These are phyloP conservation scores for Sarocladium kiliense DNA, from an alignment of 2,329 filamentous ascomycete genomes.

Conservation along the genomic window DNA sequence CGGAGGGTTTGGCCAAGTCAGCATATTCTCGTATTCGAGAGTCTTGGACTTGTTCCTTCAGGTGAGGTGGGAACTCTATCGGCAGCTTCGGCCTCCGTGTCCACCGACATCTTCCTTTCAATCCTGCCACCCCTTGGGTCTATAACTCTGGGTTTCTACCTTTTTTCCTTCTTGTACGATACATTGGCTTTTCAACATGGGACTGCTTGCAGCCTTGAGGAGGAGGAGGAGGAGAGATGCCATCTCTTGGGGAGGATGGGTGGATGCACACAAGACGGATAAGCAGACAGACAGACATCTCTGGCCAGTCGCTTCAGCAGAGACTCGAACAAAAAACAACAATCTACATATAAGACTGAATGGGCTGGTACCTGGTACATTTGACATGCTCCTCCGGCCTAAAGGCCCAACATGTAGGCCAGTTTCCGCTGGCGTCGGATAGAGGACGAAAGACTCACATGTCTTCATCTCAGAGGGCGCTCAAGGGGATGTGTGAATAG, in stretches of 20 bases:
- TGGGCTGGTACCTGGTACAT: not conserved
- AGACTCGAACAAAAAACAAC: not conserved
- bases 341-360: not conserved
- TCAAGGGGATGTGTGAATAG: too few relatives aligned
- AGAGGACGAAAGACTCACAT: too few relatives aligned
- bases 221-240: not conserved
- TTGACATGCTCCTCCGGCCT: too few relatives aligned
- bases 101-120: not conserved
- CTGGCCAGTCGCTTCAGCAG: conserved; percentile 7
- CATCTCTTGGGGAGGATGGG: not conserved
- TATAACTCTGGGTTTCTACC: not conserved
- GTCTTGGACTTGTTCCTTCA: not conserved
- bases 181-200: not conserved
- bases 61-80: not conserved
- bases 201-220: not conserved
- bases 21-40: not conserved
- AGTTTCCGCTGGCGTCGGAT: too few relatives aligned
- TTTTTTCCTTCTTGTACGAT: conserved; percentile 4
- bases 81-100: not conserved
- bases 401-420: too few relatives aligned
- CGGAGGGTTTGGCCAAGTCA: not conserved
- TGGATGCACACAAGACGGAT: not conserved
- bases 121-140: not conserved
- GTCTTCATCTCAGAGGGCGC: too few relatives aligned
- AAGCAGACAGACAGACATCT: not conserved